A percentile compares a stretch with the other conserved stretches of the same genome.
Evolutionary conservation across 805 yeast genomes (phyloP).

Genomic region (Kregervanrija fluxuum): DNA sequence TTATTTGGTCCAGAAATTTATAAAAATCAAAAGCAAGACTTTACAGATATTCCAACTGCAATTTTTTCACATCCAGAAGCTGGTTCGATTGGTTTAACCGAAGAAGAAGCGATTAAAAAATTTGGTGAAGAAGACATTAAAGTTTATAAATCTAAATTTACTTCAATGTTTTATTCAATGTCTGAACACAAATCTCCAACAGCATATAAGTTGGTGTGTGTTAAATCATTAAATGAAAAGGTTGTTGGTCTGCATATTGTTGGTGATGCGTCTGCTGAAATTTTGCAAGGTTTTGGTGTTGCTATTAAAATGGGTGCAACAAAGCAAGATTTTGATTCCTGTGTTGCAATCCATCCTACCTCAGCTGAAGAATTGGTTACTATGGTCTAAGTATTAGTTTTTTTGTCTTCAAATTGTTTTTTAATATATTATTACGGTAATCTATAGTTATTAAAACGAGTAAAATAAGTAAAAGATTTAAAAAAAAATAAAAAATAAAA

Average conservation of each 20-base stretch:
- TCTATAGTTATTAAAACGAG: too few species aligned
- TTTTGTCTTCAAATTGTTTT: too few species aligned
- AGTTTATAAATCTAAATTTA: constrained; percentile 75
- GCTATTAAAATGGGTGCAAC: constrained; percentile 99
- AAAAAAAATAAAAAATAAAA: too few species aligned
- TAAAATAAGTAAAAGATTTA: too few species aligned
- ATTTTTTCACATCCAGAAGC: constrained; percentile 98
- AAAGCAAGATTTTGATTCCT: constrained; percentile 86
- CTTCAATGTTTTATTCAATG: constrained; percentile 91
- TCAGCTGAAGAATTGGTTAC: constrained; percentile 97
- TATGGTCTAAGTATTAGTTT: constrained; percentile 29
- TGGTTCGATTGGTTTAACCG: constrained; percentile 85
- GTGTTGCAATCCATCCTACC: constrained; percentile 98
- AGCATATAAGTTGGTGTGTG: constrained; percentile 71
- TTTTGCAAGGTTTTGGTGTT: constrained; percentile 96
- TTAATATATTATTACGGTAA: too few species aligned
- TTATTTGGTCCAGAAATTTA: constrained; percentile 74
- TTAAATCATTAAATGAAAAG: constrained; percentile 72
- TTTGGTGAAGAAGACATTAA: constrained; percentile 78
- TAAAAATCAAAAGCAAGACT: constrained; percentile 76
- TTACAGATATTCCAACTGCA: constrained; percentile 84
- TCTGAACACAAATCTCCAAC: constrained; percentile 77
- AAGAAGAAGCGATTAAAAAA: constrained; percentile 66
- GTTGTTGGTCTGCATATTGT: constrained; percentile 93
- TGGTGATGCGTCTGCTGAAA: constrained; percentile 88